These are phyloP conservation scores for Colletotrichum nymphaeae DNA, from an alignment of 2,329 filamentous ascomycete species.

Conservation along the genomic window DNA sequence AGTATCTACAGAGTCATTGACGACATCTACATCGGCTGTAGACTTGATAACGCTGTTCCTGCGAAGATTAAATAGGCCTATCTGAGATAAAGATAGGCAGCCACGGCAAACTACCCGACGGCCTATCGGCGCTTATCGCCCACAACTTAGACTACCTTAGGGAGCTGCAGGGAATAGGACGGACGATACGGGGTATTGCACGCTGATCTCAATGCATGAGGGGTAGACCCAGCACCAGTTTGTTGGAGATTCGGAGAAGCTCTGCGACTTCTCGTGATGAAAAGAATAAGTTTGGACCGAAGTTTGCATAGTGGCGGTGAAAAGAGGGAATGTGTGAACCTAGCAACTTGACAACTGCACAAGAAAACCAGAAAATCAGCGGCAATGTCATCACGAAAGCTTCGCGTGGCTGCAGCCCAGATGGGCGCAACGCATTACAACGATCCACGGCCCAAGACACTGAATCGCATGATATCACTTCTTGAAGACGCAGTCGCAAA, in stretches of 20 bases:
- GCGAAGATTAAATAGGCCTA: constrained; percentile 17
- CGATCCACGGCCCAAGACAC: constrained; percentile 51
- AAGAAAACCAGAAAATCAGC: neutral
- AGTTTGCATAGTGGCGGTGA: neutral
- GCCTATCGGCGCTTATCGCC: constrained; percentile 27
- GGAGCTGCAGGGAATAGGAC: neutral
- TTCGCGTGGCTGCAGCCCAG: constrained; percentile 63
- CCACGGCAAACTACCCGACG: no score
- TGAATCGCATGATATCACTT: constrained; percentile 61
- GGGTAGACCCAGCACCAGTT: neutral
- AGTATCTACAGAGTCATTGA: neutral
- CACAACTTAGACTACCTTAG: neutral
- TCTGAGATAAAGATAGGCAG: constrained; percentile 20
- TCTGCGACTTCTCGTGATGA: neutral
- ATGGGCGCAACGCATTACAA: constrained; percentile 56
- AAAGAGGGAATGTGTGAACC: neutral
- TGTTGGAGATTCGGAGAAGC: neutral
- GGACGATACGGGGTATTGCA: neutral
- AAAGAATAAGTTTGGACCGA: neutral
- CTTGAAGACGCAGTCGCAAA: constrained; percentile 57
- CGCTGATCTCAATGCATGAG: neutral
- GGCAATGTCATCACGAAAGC: constrained; percentile 6
- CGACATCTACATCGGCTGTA: neutral
- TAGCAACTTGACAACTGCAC: neutral
- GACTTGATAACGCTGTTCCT: neutral